phyloP scores from a whole-genome alignment of 345 rosid species.

The Sisymbrium altissimum region DNA sequence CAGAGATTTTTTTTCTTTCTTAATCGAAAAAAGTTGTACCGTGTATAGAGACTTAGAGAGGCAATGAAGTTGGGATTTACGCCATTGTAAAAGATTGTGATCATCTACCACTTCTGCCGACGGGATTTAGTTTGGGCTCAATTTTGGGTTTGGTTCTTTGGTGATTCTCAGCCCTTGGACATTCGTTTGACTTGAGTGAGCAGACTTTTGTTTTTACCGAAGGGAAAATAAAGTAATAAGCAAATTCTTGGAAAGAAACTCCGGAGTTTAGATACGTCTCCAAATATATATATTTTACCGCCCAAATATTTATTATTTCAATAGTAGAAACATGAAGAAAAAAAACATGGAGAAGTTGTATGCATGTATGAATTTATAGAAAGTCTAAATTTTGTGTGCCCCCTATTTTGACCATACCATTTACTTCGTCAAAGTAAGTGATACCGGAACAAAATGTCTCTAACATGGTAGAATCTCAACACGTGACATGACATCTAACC shows the following conservation, averaged over 20 bases:
- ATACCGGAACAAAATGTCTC: not conserved
- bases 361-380: not conserved
- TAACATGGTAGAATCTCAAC: not conserved
- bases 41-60: not conserved
- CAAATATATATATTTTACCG: no score
- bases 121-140: not conserved
- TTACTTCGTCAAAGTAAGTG: conserved; percentile 15
- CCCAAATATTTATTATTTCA: not conserved
- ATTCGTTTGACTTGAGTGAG: not conserved
- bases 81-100: conserved; percentile 7
- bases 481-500: not conserved
- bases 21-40: not conserved
- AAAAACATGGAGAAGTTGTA: not conserved
- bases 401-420: conserved; percentile 19
- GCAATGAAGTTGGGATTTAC: not conserved
- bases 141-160: not conserved
- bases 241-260: not conserved
- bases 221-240: not conserved
- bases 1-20: not conserved
- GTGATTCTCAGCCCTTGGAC: not conserved
- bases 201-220: not conserved
- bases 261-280: not conserved
- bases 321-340: not conserved
- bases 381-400: conserved; percentile 10
- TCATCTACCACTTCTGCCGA: not conserved